Evolutionary conservation across 805 yeast species (phyloP).

Genomic region (Hermanozyma aechmeae): DNA sequence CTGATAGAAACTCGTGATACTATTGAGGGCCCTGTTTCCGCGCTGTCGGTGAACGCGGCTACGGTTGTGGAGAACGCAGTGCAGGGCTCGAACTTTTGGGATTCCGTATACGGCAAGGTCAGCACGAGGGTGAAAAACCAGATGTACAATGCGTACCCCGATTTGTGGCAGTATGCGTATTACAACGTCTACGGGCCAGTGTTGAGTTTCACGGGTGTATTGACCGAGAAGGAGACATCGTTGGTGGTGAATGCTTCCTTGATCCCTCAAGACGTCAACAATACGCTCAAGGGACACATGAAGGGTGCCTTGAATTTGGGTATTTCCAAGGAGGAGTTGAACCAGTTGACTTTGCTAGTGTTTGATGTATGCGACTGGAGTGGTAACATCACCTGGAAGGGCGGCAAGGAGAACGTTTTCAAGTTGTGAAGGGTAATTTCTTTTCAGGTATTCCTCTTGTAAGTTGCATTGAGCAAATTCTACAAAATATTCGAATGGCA

Average conservation of each 20-base stretch:
- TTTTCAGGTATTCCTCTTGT: background rate
- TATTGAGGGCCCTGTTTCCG: constrained; percentile 33
- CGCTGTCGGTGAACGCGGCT: constrained; percentile 18
- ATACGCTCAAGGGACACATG: constrained; percentile 85
- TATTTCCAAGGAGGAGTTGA: constrained; percentile 53
- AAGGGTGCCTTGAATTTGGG: constrained; percentile 81
- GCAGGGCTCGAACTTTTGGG: constrained; percentile 65
- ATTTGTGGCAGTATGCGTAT: constrained; percentile 65
- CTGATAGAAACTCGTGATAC: constrained; percentile 17
- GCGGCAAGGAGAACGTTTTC: constrained; percentile 51
- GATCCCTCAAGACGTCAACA: constrained; percentile 89
- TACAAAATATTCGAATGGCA: too few species aligned
- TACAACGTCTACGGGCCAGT: constrained; percentile 73
- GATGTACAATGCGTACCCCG: constrained; percentile 72
- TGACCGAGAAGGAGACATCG: constrained; percentile 64
- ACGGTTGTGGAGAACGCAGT: constrained; percentile 18
- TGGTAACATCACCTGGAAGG: constrained; percentile 40
- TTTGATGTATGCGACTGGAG: constrained; percentile 65
- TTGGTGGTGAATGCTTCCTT: constrained; percentile 69
- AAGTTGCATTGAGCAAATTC: too few species aligned
- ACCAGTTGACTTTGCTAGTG: constrained; percentile 51
- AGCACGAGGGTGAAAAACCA: constrained; percentile 59
- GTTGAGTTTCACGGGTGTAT: constrained; percentile 55
- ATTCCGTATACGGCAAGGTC: constrained; percentile 65
- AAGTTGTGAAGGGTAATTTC: constrained; percentile 23